phyloP scores from a whole-genome alignment of 2,329 filamentous ascomycete genomes.

The Emericellopsis atlantica region DNA sequence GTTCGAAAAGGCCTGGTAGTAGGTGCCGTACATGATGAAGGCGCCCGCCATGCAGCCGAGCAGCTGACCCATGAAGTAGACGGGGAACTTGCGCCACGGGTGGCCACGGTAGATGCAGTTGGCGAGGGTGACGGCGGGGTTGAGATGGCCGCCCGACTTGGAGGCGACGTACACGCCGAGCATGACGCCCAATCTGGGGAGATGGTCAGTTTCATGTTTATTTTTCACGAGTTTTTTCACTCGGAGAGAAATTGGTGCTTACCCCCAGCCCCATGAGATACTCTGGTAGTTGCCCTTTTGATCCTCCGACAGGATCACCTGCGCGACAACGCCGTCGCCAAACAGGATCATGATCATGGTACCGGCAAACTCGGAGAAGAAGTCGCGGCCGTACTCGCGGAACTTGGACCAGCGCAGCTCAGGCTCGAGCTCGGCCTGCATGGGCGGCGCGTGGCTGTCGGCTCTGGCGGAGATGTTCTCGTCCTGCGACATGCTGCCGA shows the following conservation, averaged over 20 bases:
- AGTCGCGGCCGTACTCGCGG: slow-evolving; percentile 38
- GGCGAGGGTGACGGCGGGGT: slow-evolving; percentile 58
- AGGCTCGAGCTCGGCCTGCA: slow-evolving; percentile 11
- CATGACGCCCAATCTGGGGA: slow-evolving; percentile 47
- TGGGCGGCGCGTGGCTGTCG: slow-evolving; percentile 1
- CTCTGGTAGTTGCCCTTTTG: slow-evolving; percentile 35
- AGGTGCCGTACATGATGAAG: slow-evolving; percentile 49
- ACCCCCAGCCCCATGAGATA: slow-evolving; percentile 38
- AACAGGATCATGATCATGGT: slow-evolving; percentile 58
- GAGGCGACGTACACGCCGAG: slow-evolving; percentile 54
- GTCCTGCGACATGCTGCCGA: slow-evolving; percentile 12
- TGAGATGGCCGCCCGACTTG: slow-evolving; percentile 56
- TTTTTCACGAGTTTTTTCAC: background rate
- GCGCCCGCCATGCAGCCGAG: slow-evolving; percentile 54
- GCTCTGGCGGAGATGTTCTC: background rate
- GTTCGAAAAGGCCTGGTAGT: slow-evolving; percentile 49
- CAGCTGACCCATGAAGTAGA: slow-evolving; percentile 54
- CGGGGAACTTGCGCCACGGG: slow-evolving; percentile 56
- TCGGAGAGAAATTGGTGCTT: slow-evolving; percentile 9
- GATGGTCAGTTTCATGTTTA: background rate
- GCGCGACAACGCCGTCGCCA: slow-evolving; percentile 58
- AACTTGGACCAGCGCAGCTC: slow-evolving; percentile 36
- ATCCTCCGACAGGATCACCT: slow-evolving; percentile 45
- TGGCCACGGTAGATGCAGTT: slow-evolving; percentile 57
- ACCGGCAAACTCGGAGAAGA: slow-evolving; percentile 55